Evolutionary conservation across 2,329 filamentous ascomycete species (phyloP), one percentile per base, ranked within the genome.

Genomic region (Chaetothyriales sp.): DNA sequence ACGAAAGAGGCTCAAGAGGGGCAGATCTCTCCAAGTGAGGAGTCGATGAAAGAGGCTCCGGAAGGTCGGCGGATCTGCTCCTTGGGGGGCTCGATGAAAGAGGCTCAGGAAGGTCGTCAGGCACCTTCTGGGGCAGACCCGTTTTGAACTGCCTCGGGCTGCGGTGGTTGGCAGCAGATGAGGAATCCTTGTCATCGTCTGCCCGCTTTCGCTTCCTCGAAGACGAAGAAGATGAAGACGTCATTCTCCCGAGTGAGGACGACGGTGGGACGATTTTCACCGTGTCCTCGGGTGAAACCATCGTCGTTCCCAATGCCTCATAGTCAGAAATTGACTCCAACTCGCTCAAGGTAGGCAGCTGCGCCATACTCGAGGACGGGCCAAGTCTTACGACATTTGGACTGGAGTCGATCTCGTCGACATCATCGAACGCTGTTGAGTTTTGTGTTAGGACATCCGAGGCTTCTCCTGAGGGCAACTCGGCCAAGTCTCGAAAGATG

Each of bases 161-260:
- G 22, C n/a, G 18, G 44, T 6, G 28, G 18, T n/a, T 18, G 8
- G 20, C 19, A 13, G 18, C 46, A 28, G 18, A 29, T 33, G 46
- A 33, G 10, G 9, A 33, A 22, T 18, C 20, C 44, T 48, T 51
- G 15, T 28, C 49, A 4, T 50, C 49, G 37, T 56, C 49, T n/a
- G 51, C 50, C 44, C 59, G 52, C 46, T 61, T 61, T 48, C 59
- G 53, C 51, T 61, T 61, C 29, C 47, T 51, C 15, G 58, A 58
- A n/a, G 51, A 69, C 46, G 67, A 68, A 45, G 67, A 64, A 10
- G 68, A 70, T 4, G 67, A 69, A 15, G 69, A 56, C 7, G 57
- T 53, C 1, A 68, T 70, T 45, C 70, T 67, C 0, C 69, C 67
- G 18, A 62, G 64, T 4, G 64, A 62, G 4, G 65, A 59, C 51